Conservation (phyloP, 2,329 filamentous ascomycete genomes). For the Calonectria naviculata region DNA sequence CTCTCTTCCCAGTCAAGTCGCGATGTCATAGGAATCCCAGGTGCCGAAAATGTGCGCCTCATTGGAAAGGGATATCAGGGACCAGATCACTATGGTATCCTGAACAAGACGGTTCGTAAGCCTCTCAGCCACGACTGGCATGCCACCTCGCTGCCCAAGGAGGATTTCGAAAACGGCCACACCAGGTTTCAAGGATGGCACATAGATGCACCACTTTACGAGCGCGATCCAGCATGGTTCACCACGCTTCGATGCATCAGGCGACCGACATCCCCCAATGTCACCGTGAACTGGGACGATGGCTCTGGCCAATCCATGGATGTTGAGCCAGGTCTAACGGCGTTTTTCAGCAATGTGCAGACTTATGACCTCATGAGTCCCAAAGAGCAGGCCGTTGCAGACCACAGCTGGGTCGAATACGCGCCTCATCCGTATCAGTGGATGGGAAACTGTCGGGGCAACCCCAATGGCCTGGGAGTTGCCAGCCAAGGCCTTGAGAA, state of each 20-base stretch:
- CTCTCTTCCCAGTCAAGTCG: background rate
- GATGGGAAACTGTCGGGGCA: background rate
- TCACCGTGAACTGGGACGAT: background rate
- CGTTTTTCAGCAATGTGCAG: background rate
- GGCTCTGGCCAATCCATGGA: background rate
- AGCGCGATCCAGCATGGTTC: background rate
- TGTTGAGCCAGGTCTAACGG: background rate
- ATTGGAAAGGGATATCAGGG: background rate
- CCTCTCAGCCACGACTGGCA: background rate
- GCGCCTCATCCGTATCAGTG: background rate
- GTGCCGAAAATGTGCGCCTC: background rate
- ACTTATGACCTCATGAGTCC: background rate
- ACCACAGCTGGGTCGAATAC: background rate
- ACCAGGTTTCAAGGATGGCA: background rate
- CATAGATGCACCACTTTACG: background rate
- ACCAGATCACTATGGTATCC: background rate
- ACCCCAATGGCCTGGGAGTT: background rate
- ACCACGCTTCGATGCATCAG: background rate
- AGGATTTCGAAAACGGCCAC: background rate
- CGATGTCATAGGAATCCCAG: background rate
- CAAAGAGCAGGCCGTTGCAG: background rate
- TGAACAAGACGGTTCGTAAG: background rate
- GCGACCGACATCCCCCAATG: background rate
- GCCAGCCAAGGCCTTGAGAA: background rate
- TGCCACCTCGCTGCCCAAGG: background rate